Base-by-base conservation (phyloP, 2,329 filamentous ascomycete species). In the Pyrenochaeta sp. region DNA sequence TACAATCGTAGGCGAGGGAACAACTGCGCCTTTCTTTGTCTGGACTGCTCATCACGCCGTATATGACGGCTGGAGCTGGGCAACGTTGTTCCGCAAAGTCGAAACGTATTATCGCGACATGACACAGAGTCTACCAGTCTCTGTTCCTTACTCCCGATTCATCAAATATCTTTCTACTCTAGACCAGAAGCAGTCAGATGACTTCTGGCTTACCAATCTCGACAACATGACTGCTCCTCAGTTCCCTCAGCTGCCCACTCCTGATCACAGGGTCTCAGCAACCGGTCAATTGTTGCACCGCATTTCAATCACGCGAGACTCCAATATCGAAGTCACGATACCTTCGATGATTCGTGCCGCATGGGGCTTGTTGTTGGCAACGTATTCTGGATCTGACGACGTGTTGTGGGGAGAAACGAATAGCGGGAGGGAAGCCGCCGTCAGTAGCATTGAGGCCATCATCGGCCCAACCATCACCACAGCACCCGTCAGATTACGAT, bases 371-470 rank as follows among this genome's bases (percentile, higher is more conserved):
- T 61, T 78, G 2, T 55, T 79, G 6, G 66, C 73, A 26, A 72
- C 69, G 31, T 78, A 78, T 49, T 74, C 75, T n/a, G 72, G 69
- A 2, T 72, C 72, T 11, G 69, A 77, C 35, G 74, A 79, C 51
- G 72, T 79, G 6, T 67, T 74, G 17, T 81, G 79, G 59, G 77
- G 75, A 1, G 74, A 73, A 45, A 73, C 68, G 1, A 55, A 69
- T 11, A 68, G 66, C 6, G 67, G 71, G 0, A 58, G 70, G 1
- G 68, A 74, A 18, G 57, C 63, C 7, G 57, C 67, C 8, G 57
- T 74, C 17, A 23, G 50, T 9, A 67, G 66, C 3, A 68, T 75
- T 19, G 62, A 68, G 27, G 54, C 68, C 20, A 72, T 76, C n/a
- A 59, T 71, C 22, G 74, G 73, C 4, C 70, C 73, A 4, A 67